Base-by-base conservation (phyloP, 495 filamentous ascomycete species). In the Podospora pseudoanserina region DNA sequence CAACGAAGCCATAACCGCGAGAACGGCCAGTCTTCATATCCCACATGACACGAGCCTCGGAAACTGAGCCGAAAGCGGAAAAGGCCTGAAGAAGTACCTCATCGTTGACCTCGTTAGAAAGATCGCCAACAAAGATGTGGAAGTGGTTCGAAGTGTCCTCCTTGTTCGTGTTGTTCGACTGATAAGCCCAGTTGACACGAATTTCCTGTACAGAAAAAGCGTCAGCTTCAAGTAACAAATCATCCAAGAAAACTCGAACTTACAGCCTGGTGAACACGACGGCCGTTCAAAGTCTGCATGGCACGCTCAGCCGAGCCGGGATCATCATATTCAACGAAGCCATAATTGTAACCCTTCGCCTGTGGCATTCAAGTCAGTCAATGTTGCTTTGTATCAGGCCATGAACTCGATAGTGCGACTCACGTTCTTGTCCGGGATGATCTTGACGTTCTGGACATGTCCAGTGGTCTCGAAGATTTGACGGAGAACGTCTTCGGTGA, bases 31-130 rank as follows among this genome's bases (percentile, higher is more conserved):
- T 99, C 85, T 99, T 99, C 95, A 99, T 99, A 76, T 99, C 95
- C 95, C 95, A 99, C 95, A 99, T 99, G 67, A 99, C 95, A 70
- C 95, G 93, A 67, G 95, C 95, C 80, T 99, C 95, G n/a, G 96
- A 98, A 44, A 99, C 94, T 3, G 88, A 91, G 13, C 95, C 95
- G 79, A 98, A 99, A 53, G 94, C 94, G 55, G 92, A 96, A 79
- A 99, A 99, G 19, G 96, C 96, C 80, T 98, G 95, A 9, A 90
- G 82, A 32, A 99, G 83, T 63, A 98, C 88, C 77, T 99, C 95
- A 72, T 99, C 95, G 73, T 99, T 99, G 72, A 99, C 95, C 77
- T 99, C 95, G 70, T 99, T 99, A 70, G 94, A 97, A 58, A 99
- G 84, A 79, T 99, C 95, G 64, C 95, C 95, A 61, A 99, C 95